Conservation (phyloP, 179 eudicot species). For the Nepenthes alata region DNA sequence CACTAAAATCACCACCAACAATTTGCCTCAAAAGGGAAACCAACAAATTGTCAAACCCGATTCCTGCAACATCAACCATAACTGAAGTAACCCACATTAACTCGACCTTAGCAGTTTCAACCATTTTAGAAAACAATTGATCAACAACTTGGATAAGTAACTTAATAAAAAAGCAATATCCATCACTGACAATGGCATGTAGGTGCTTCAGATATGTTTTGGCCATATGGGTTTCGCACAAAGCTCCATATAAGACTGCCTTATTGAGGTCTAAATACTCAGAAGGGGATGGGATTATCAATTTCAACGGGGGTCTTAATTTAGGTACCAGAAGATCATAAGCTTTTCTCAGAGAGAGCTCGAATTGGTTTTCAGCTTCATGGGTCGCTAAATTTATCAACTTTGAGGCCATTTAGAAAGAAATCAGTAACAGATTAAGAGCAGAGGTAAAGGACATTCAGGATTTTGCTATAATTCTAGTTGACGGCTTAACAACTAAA, state of each 20-base stretch:
- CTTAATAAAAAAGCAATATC: constrained; percentile 45
- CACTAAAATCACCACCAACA: constrained; percentile 60
- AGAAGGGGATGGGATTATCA: constrained; percentile 26
- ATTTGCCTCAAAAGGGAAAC: constrained; percentile 79
- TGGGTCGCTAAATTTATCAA: constrained; percentile 24
- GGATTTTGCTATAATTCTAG: no score
- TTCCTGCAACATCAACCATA: constrained; percentile 55
- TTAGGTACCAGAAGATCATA: constrained; percentile 32
- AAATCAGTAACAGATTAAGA: not conserved
- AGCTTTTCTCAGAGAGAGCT: constrained; percentile 47
- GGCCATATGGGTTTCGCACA: constrained; percentile 50
- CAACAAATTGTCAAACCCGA: constrained; percentile 47
- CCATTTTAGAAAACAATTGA: constrained; percentile 47
- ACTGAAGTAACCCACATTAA: constrained; percentile 54
- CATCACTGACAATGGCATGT: constrained; percentile 65
- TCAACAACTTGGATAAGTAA: constrained; percentile 39
- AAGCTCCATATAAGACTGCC: constrained; percentile 59
- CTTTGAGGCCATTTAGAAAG: constrained; percentile 36
- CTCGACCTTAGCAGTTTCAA: constrained; percentile 38
- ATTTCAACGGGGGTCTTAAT: constrained; percentile 58
- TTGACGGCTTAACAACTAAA: no score
- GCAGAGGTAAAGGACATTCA: no score
- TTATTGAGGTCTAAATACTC: constrained; percentile 44
- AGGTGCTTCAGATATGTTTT: constrained; percentile 50
- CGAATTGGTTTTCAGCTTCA: constrained; percentile 50